Evolutionary conservation across 768 basidiomycete genomes (phyloP).

Genomic region (Hebeloma cylindrosporum): DNA sequence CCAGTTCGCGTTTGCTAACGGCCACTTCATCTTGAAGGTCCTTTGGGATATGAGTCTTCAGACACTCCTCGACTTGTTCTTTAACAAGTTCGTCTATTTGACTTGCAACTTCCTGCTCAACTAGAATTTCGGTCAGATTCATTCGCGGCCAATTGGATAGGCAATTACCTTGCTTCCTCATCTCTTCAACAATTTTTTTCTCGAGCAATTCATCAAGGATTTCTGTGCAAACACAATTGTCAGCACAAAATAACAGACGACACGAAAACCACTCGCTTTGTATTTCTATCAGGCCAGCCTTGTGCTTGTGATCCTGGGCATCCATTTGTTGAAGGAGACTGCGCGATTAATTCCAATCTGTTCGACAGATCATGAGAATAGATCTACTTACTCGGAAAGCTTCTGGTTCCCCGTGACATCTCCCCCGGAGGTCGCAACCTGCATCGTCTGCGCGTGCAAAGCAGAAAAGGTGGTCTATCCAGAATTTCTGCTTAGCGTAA

Average conservation of each 20-base stretch:
- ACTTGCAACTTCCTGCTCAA: slow-evolving; percentile 45
- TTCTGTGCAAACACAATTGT: slow-evolving; percentile 28
- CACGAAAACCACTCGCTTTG: slow-evolving; percentile 34
- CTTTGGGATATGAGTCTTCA: slow-evolving; percentile 47
- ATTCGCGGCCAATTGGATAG: background rate
- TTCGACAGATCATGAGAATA: background rate
- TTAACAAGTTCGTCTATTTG: slow-evolving; percentile 52
- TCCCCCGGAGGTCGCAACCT: slow-evolving; percentile 41
- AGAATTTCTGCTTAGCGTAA: background rate
- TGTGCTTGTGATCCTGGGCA: slow-evolving; percentile 43
- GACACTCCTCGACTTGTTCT: slow-evolving; percentile 47
- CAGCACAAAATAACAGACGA: background rate
- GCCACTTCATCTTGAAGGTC: slow-evolving; percentile 49
- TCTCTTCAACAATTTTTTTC: slow-evolving; percentile 41
- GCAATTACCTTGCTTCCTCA: slow-evolving; percentile 44
- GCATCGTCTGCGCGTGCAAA: slow-evolving; percentile 44
- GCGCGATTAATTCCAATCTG: background rate
- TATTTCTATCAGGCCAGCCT: slow-evolving; percentile 47
- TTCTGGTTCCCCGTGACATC: slow-evolving; percentile 39
- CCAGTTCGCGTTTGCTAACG: slow-evolving; percentile 44
- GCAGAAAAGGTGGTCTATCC: slow-evolving; percentile 44
- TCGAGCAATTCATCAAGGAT: slow-evolving; percentile 48
- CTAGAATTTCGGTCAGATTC: slow-evolving; percentile 27
- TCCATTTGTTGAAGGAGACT: slow-evolving; percentile 47
- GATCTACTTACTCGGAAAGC: slow-evolving; percentile 40